Conservation (phyloP, 768 basidiomycete species). For the Galerina sulciceps region DNA sequence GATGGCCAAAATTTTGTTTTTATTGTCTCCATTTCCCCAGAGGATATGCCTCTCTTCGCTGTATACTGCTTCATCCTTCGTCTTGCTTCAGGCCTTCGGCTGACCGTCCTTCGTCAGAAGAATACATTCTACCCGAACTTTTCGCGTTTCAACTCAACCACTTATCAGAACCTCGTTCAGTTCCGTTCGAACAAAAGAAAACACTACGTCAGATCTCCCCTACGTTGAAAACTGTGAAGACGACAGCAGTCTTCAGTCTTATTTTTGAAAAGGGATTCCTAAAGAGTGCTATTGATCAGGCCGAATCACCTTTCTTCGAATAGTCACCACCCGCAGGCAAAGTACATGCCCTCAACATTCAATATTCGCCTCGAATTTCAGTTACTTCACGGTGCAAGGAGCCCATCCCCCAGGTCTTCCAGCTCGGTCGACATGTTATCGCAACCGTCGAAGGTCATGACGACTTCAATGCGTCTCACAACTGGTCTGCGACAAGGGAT, state of each 20-base stretch:
- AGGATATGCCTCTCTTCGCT: neutral
- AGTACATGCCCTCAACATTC: neutral
- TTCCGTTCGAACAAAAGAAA: neutral
- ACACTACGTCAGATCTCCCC: neutral
- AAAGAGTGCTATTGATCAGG: too few species aligned
- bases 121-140: neutral
- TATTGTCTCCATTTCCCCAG: too few species aligned
- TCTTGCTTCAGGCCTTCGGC: too few species aligned
- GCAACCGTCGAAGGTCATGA: too few species aligned
- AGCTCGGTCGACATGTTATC: neutral
- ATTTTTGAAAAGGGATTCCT: neutral
- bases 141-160: neutral
- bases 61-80: neutral
- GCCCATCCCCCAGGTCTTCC: too few species aligned
- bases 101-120: neutral
- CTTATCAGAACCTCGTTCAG: neutral
- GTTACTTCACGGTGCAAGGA: neutral
- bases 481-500: too few species aligned
- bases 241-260: neutral
- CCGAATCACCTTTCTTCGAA: too few species aligned
- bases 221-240: too few species aligned
- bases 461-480: too few species aligned
- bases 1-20: too few species aligned
- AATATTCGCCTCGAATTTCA: neutral
- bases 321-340: neutral